These are phyloP conservation scores for Drechslera avenae DNA, from an alignment of 2,329 filamentous ascomycete genomes.

Conservation along the genomic window DNA sequence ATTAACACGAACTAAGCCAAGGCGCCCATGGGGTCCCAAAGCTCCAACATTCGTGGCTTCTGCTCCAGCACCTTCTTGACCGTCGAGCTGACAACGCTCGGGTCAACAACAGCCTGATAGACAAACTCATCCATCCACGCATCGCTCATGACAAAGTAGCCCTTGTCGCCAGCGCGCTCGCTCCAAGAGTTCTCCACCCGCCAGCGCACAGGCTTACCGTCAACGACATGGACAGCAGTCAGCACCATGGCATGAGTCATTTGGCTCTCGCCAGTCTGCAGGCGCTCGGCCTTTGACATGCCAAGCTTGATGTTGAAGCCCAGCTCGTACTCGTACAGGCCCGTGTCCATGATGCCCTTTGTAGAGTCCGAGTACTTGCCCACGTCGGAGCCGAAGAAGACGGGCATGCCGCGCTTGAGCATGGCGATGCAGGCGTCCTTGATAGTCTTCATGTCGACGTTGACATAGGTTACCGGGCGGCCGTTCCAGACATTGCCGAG, in stretches of 20 bases:
- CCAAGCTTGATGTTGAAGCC: conserved; percentile 79
- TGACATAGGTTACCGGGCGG: conserved; percentile 77
- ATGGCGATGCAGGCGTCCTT: conserved; percentile 76
- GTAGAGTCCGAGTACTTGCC: conserved; percentile 75
- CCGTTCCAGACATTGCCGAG: conserved; percentile 84
- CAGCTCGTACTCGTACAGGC: conserved; percentile 77
- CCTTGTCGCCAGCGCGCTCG: conserved; percentile 69
- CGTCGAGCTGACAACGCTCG: conserved; percentile 62
- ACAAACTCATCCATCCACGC: conserved; percentile 69
- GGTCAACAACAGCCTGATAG: conserved; percentile 85
- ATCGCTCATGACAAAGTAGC: conserved; percentile 91
- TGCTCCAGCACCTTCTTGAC: conserved; percentile 72
- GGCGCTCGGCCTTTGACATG: conserved; percentile 75
- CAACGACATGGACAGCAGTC: conserved; percentile 78
- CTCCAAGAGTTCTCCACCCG: conserved; percentile 89
- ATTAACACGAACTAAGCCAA: conserved; percentile 56
- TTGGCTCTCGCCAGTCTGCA: conserved; percentile 73
- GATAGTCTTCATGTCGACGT: conserved; percentile 74
- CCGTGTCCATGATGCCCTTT: conserved; percentile 79
- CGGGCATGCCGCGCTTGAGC: conserved; percentile 76
- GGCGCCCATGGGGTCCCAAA: conserved; percentile 83
- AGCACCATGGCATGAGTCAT: conserved; percentile 96
- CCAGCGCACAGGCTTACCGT: conserved; percentile 74
- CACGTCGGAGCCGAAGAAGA: conserved; percentile 90
- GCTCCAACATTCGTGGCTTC: conserved; percentile 64